Conservation (phyloP, 192 early-diverging fungal genomes). For the Pilobolus umbonatus region DNA sequence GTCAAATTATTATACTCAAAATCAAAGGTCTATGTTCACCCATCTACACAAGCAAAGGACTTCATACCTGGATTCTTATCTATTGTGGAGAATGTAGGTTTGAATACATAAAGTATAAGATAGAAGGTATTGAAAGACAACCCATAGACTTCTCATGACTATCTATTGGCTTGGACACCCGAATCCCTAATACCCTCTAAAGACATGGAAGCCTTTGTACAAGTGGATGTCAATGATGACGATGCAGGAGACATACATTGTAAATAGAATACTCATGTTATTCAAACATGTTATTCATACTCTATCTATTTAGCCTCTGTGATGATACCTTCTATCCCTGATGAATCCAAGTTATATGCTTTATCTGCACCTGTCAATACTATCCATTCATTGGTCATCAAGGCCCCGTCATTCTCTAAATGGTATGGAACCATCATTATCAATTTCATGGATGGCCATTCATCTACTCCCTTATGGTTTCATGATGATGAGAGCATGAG, state of each 20-base stretch:
- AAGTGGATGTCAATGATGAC: slow-evolving; percentile 53
- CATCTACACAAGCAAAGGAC: slow-evolving; percentile 51
- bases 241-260: slow-evolving; percentile 12
- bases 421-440: slow-evolving; percentile 66
- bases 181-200: slow-evolving; percentile 55
- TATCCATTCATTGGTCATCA: slow-evolving; percentile 58
- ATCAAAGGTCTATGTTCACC: slow-evolving; percentile 71
- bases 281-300: not conserved
- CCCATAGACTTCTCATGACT: slow-evolving; percentile 33
- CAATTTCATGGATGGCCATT: slow-evolving; percentile 59
- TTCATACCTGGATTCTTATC: slow-evolving; percentile 65
- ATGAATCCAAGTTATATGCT: slow-evolving; percentile 47
- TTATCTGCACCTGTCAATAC: slow-evolving; percentile 54
- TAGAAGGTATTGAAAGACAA: not conserved
- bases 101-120: not conserved
- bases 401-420: slow-evolving; percentile 61
- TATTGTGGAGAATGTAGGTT: slow-evolving; percentile 53
- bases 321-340: slow-evolving; percentile 13
- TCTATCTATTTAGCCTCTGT: not conserved
- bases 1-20: slow-evolving; percentile 56
- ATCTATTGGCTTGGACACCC: slow-evolving; percentile 69
- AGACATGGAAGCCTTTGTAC: slow-evolving; percentile 58
- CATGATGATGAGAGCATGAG: slow-evolving; percentile 61
- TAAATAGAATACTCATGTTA: not conserved
- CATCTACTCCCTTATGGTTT: slow-evolving; percentile 65